Percentiles rank a stretch among this genome's conserved stretches.
Conservation (phyloP, 148 eudicot genomes). For the Limonium bicolor region DNA sequence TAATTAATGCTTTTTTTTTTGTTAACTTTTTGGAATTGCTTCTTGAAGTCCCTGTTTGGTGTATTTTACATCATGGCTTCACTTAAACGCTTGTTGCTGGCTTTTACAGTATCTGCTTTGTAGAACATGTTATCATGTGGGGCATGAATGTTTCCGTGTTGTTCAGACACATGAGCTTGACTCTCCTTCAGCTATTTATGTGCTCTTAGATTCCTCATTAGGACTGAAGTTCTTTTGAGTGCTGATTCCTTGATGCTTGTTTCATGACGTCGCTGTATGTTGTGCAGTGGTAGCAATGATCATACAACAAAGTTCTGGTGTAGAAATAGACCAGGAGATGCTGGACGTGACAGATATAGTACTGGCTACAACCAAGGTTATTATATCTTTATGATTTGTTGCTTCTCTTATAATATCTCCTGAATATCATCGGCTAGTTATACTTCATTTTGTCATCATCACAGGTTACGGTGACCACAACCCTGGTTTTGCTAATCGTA, state of each 20-base stretch:
- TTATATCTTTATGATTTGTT: too few relatives aligned
- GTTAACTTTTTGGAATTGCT: not conserved
- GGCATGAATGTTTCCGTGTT: too few relatives aligned
- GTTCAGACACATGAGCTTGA: not conserved
- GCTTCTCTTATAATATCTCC: too few relatives aligned
- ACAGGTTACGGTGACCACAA: conserved; percentile 84
- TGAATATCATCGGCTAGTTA: too few relatives aligned
- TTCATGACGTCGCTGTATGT: not conserved
- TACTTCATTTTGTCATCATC: not conserved
- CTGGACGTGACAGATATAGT: conserved; percentile 69
- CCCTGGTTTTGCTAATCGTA: conserved; percentile 38
- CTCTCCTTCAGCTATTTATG: not conserved
- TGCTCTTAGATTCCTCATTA: not conserved
- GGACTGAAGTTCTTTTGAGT: not conserved
- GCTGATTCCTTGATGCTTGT: not conserved
- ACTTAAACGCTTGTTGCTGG: too few relatives aligned
- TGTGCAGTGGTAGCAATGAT: conserved; percentile 96
- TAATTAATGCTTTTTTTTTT: not conserved
- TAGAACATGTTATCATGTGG: too few relatives aligned
- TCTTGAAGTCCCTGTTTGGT: too few relatives aligned
- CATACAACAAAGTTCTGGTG: conserved; percentile 96
- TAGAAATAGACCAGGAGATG: conserved; percentile 98
- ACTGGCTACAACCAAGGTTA: conserved; percentile 62
- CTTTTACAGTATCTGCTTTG: too few relatives aligned
- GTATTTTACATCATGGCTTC: too few relatives aligned